Percentiles rank a stretch among this genome's conserved stretches.
Conservation (phyloP, 192 early-diverging fungal genomes). For the Coemansia sp. region DNA sequence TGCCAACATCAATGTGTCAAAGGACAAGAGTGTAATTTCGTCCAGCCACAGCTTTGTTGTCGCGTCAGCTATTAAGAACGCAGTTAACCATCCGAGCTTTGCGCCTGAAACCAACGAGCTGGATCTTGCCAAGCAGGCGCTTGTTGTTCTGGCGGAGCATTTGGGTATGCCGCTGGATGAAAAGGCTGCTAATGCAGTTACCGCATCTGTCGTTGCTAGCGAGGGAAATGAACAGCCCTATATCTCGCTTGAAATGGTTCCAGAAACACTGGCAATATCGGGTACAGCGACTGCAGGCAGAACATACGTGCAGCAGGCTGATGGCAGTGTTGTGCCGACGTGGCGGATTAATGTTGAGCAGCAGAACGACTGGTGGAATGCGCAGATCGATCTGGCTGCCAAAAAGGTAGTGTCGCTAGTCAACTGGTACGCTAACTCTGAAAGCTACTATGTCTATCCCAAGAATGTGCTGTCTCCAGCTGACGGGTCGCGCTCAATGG, state of each 20-base stretch:
- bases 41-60: neutral
- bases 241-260: slow-evolving; percentile 20
- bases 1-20: neutral
- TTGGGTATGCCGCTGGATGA: neutral
- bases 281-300: slow-evolving; percentile 53
- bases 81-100: neutral
- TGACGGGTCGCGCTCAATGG: slow-evolving; percentile 61
- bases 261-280: slow-evolving; percentile 30
- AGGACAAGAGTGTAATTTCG: neutral
- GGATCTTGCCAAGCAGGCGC: neutral
- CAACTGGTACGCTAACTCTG: slow-evolving; percentile 81
- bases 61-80: neutral
- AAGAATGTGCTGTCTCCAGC: slow-evolving; percentile 75
- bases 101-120: neutral
- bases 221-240: neutral
- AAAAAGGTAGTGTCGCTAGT: slow-evolving; percentile 67
- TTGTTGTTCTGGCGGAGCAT: neutral
- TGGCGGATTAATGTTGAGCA: slow-evolving; percentile 84
- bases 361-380: slow-evolving; percentile 80
- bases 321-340: slow-evolving; percentile 62
- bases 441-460: slow-evolving; percentile 78
- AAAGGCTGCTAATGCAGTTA: neutral
- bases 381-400: slow-evolving; percentile 59
- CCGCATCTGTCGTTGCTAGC: neutral
- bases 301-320: slow-evolving; percentile 64